Evolutionary conservation across 2,329 filamentous ascomycete species (phyloP).

Genomic region (Exophiala bonariae): DNA sequence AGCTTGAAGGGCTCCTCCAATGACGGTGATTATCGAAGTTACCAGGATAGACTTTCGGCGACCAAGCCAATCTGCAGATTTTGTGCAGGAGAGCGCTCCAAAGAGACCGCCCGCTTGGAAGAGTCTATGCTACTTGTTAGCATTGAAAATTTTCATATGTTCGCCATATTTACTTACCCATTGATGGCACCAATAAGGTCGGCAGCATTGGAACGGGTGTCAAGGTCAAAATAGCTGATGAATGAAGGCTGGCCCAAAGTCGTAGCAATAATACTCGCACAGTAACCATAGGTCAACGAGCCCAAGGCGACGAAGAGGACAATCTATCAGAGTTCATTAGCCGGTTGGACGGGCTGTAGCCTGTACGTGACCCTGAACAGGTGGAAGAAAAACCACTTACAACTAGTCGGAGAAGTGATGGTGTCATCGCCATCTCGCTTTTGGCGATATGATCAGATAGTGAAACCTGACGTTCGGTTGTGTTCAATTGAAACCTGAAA

Average conservation of each 20-base stretch:
- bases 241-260: conserved; percentile 43
- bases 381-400: too few relatives aligned
- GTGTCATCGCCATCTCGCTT: too few relatives aligned
- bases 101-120: conserved; percentile 42
- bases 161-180: too few relatives aligned
- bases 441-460: too few relatives aligned
- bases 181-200: conserved; percentile 46
- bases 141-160: too few relatives aligned
- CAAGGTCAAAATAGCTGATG: conserved; percentile 43
- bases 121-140: too few relatives aligned
- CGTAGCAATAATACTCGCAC: conserved; percentile 13
- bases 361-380: too few relatives aligned
- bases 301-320: conserved; percentile 22
- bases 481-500: too few relatives aligned
- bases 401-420: too few relatives aligned
- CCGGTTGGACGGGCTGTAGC: too few relatives aligned
- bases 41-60: conserved; percentile 36
- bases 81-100: conserved; percentile 21
- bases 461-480: too few relatives aligned
- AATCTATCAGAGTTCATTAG: too few relatives aligned
- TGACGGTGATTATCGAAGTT: conserved; percentile 35
- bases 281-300: conserved; percentile 12
- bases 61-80: conserved; percentile 31
- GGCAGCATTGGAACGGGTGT: conserved; percentile 37
- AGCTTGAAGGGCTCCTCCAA: conserved; percentile 37